Evolutionary conservation across 1,284 basidiomycete species (phyloP), one percentile per base, ranked within the genome.

Genomic region (Rhodofomes roseus): DNA sequence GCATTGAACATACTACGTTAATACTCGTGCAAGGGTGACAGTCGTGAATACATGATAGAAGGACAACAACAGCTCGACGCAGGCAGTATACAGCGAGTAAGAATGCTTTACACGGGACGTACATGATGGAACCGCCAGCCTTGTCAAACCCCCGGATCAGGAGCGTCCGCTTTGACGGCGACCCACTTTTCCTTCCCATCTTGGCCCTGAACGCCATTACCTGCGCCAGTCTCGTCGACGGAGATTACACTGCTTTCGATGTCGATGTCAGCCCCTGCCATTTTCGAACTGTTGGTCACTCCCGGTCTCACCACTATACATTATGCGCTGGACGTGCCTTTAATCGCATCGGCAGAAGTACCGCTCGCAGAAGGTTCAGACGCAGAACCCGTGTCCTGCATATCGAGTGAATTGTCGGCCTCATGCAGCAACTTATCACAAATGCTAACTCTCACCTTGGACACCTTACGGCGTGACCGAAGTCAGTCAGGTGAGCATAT

Each of bases 191-290:
- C 87, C 68, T 81, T 82, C 20, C 76, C 70, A 44, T 66, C 77
- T 55, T 63, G 63, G 29, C 74, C 75, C 31, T 59, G 55, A 12
- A 63, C 57, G 22, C 73, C 72, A 23, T 69, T 64, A 29, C 41
- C 46, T 16, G 31, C 40, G 11, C 43, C 43, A 39, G 29, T 25
- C 20, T 81, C 79, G 44, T 87, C 87, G 65, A 90, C 89, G 52
- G 89, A 89, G 5, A 87, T 86, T 63, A 87, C 75, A 65, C 86
- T 89, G 67, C 86, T 86, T 71, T 90, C 89, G 27, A 82, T 83
- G 65, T 90, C 89, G 11, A 85, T 87, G 58, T 90, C 88, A 57
- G 79, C 72, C 22, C 85, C 86, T 46, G 27, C 11, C 22, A 34
- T 79, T 84, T 66, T 76, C 82, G 56, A 73, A 78, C 65, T 85